phyloP scores from a whole-genome alignment of 192 early-diverging fungal genomes.

The Jimgerdemannia flammicorona region DNA sequence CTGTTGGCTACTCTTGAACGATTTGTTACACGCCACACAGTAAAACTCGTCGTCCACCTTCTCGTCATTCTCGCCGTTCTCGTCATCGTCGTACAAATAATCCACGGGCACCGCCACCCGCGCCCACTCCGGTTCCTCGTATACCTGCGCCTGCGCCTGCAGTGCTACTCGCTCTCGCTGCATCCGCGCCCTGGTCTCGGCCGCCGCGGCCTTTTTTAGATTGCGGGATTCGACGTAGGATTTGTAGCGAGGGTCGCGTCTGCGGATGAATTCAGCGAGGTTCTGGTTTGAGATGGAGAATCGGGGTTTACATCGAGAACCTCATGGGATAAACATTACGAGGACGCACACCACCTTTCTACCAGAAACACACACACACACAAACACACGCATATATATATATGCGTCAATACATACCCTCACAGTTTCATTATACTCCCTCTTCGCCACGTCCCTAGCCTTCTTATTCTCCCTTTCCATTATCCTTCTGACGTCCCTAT shows the following conservation, averaged over 20 bases:
- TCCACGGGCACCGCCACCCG: constrained; percentile 44
- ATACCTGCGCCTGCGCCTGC: constrained; percentile 46
- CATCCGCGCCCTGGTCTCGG: constrained; percentile 56
- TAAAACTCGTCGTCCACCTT: constrained; percentile 56
- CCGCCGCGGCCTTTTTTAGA: constrained; percentile 43
- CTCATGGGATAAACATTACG: neutral
- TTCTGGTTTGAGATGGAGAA: constrained; percentile 25
- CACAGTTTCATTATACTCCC: constrained; percentile 73
- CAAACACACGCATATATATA: neutral
- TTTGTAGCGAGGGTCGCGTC: constrained; percentile 90
- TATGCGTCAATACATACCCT: constrained; percentile 33
- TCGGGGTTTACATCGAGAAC: too few relatives aligned
- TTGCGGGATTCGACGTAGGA: constrained; percentile 53
- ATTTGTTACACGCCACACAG: constrained; percentile 87
- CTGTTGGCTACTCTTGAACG: constrained; percentile 78
- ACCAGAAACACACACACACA: neutral
- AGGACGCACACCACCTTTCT: neutral
- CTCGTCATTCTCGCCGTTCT: constrained; percentile 36
- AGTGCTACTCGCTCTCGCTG: constrained; percentile 53
- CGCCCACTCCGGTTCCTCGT: constrained; percentile 74
- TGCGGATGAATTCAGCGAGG: constrained; percentile 73
- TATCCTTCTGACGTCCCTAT: constrained; percentile 69
- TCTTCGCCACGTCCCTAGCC: constrained; percentile 65
- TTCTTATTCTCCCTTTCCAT: constrained; percentile 95
- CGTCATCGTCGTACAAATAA: constrained; percentile 19